Percentiles rank a stretch among this genome's conserved stretches.
phyloP scores from a whole-genome alignment of 495 filamentous ascomycete species.

The Aspergillus asperescens region DNA sequence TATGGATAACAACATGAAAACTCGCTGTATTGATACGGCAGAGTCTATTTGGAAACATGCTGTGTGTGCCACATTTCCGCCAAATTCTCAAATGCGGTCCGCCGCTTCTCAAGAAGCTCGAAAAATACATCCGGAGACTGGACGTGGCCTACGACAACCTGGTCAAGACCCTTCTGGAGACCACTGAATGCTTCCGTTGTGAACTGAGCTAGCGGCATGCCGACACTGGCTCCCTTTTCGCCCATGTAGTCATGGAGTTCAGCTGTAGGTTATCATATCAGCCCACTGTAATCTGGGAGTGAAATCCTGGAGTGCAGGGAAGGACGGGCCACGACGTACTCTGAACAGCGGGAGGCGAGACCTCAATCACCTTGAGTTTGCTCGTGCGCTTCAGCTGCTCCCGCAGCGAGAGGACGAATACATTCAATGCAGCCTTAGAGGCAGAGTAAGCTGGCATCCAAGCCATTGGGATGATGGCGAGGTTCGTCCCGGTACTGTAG shows the following conservation, averaged over 20 bases:
- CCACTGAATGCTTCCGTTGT: constrained; percentile 50
- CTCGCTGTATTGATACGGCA: no score
- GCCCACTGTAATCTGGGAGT: no score
- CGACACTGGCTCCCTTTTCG: constrained; percentile 36
- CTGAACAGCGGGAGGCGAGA: constrained; percentile 63
- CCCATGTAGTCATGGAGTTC: constrained; percentile 42
- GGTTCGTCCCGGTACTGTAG: constrained; percentile 37
- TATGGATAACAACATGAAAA: no score
- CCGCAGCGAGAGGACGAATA: constrained; percentile 50
- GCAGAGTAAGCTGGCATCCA: constrained; percentile 39
- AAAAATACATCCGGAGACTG: constrained; percentile 28
- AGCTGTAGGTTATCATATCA: constrained; percentile 16
- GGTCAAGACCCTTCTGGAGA: constrained; percentile 46
- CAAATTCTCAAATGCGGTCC: constrained; percentile 27
- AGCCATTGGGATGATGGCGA: constrained; percentile 37
- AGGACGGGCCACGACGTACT: constrained; percentile 29
- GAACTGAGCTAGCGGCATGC: constrained; percentile 59
- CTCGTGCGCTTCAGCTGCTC: constrained; percentile 49
- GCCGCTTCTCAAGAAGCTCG: constrained; percentile 32
- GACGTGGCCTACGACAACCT: constrained; percentile 30
- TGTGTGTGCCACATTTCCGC: constrained; percentile 22
- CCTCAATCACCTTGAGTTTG: constrained; percentile 55
- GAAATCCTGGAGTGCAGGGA: neutral
- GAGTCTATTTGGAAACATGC: neutral
- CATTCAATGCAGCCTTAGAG: constrained; percentile 42